Conservation (phyloP, 176 grass and related monocot species). For the Avena sativa region DNA sequence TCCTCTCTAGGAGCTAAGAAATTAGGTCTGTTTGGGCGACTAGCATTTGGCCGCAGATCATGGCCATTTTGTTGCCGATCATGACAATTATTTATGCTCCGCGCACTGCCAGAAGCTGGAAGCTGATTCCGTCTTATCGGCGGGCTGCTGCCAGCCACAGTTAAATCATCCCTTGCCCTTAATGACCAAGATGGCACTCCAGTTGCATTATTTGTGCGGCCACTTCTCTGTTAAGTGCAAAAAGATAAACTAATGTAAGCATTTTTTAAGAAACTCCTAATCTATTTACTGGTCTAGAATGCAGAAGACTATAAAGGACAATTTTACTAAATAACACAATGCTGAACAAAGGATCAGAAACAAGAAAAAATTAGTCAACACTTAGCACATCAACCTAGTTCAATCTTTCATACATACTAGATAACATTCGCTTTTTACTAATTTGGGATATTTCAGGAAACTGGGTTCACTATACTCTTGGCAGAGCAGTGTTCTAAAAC, state of each 20-base stretch:
- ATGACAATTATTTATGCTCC: constrained; percentile 15
- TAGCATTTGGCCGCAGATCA: constrained; percentile 37
- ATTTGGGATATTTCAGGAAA: constrained; percentile 2
- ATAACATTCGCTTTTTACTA: constrained; percentile 23
- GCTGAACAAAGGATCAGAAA: constrained; percentile 25
- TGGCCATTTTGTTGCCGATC: constrained; percentile 24
- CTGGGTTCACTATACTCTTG: not conserved
- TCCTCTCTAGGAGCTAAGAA: constrained; percentile 40
- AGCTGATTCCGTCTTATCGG: constrained; percentile 36
- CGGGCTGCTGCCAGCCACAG: constrained; percentile 27
- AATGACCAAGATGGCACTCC: constrained; percentile 38
- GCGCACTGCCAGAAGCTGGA: constrained; percentile 37
- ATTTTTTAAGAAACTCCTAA: constrained; percentile 3
- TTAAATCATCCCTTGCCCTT: constrained; percentile 20
- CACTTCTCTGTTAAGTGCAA: constrained; percentile 45
- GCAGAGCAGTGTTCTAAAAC: constrained; percentile 29
- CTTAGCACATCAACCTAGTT: constrained; percentile 39
- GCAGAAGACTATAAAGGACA: constrained; percentile 23
- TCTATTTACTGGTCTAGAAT: not conserved
- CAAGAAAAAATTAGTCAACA: constrained; percentile 10
- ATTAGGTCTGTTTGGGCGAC: constrained; percentile 10
- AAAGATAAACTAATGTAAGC: constrained; percentile 41
- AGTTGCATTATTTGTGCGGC: not conserved
- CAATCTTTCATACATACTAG: constrained; percentile 36
- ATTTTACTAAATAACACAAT: constrained; percentile 27